Conservation (phyloP, 345 rosid species). For the Populus ilicifolia region DNA sequence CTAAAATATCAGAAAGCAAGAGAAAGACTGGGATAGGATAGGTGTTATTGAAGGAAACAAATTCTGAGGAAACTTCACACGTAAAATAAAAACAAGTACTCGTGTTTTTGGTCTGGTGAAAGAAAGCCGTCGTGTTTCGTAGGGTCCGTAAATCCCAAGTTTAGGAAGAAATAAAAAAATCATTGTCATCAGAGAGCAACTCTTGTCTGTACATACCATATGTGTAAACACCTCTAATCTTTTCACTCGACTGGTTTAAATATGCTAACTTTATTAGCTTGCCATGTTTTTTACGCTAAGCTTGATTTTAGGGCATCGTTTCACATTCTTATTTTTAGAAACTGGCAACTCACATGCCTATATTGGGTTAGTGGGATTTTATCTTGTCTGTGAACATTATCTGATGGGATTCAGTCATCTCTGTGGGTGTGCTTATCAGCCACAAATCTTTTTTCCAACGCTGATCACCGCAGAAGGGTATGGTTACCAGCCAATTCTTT, state of each 20-base stretch:
- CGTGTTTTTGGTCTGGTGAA: background rate
- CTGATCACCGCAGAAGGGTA: no score
- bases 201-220: background rate
- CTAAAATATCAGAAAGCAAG: background rate
- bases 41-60: background rate
- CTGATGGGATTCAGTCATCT: no score
- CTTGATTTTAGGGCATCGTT: background rate
- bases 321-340: background rate
- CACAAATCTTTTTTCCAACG: no score
- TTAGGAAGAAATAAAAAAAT: background rate
- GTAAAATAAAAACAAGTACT: background rate
- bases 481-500: no score
- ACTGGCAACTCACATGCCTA: background rate
- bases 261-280: background rate
- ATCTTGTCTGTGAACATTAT: no score
- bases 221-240: background rate
- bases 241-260: background rate
- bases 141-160: background rate
- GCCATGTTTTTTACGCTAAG: background rate
- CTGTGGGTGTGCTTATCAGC: no score
- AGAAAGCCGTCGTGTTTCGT: conserved; percentile 1
- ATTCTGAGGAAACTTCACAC: background rate
- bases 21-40: background rate
- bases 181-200: background rate
- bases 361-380: no score